Evolutionary conservation across 169 alveolate genomes (phyloP).

Genomic region (Eimeria necatrix): DNA sequence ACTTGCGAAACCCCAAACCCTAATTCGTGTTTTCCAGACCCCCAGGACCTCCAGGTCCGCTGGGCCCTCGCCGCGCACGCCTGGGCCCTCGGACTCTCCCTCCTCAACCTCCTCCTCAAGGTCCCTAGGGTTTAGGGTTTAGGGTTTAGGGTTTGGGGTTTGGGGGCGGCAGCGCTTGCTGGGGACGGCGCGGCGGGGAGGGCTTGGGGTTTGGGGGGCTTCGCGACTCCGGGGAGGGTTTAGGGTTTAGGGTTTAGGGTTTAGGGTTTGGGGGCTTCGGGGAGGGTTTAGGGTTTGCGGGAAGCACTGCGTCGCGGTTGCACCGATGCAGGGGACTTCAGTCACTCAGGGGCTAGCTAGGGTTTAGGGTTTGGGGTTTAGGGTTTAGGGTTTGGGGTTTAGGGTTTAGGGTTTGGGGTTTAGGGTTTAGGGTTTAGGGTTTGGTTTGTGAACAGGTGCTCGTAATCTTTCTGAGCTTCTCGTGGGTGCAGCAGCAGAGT

Average conservation of each 20-base stretch:
- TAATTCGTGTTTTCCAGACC: conserved; percentile 65
- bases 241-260: conserved; percentile 6
- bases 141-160: neutral
- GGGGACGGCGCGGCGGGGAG: neutral
- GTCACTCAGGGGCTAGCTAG: no score
- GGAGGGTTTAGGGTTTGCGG: conserved; percentile 4
- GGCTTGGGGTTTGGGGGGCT: neutral
- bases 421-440: conserved; percentile 43
- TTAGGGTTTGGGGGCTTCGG: neutral
- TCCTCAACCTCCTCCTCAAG: conserved; percentile 71
- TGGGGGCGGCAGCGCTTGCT: no score
- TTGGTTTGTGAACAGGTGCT: conserved; percentile 30
- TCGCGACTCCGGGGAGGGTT: neutral
- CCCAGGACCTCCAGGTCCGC: conserved; percentile 61
- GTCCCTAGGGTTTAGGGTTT: neutral
- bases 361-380: neutral
- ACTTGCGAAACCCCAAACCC: conserved; percentile 63
- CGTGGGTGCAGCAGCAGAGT: conserved; percentile 81
- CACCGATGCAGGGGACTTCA: neutral
- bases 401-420: no score
- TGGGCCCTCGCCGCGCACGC: conserved; percentile 67
- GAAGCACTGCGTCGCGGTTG: neutral
- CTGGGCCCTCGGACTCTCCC: conserved; percentile 69
- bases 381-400: no score
- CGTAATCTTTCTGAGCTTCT: conserved; percentile 73